A percentile compares a stretch with the other conserved stretches of the same genome.
Conservation (phyloP, 257 asterid species). For the Solanum lignicaule region DNA sequence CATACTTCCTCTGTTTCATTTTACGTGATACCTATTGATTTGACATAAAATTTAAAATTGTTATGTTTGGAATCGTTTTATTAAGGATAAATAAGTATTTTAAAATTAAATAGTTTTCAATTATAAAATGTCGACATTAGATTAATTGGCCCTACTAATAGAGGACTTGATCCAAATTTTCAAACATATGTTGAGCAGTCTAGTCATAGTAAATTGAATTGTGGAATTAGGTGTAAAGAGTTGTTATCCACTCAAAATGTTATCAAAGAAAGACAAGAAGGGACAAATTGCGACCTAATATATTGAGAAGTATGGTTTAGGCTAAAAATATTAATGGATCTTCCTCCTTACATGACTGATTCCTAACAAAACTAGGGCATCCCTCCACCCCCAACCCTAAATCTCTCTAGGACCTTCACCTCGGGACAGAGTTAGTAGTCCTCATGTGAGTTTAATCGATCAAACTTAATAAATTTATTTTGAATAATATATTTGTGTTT, state of each 20-base stretch:
- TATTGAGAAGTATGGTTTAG: not conserved
- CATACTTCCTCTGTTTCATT: not conserved
- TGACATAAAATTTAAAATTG: not conserved
- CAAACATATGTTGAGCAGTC: not conserved
- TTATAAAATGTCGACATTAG: not conserved
- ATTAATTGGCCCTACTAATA: not conserved
- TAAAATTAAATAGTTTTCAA: too few species aligned
- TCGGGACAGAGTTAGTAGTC: not conserved
- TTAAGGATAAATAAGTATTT: too few species aligned
- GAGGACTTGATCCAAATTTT: not conserved
- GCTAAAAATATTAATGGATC: not conserved
- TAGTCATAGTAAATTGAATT: not conserved
- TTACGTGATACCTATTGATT: not conserved
- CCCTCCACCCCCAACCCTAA: not conserved
- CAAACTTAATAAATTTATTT: too few species aligned
- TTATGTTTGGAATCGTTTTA: not conserved
- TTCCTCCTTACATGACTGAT: not conserved
- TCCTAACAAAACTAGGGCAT: not conserved
- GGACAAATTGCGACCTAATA: not conserved
- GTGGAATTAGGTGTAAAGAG: conserved; percentile 5
- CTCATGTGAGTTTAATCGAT: not conserved
- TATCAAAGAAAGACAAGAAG: not conserved
- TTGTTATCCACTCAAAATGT: not conserved
- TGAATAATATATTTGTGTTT: too few species aligned
- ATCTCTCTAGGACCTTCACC: not conserved